phyloP scores from a whole-genome alignment of 1,139 yeast species.

The Taphrina communis region DNA sequence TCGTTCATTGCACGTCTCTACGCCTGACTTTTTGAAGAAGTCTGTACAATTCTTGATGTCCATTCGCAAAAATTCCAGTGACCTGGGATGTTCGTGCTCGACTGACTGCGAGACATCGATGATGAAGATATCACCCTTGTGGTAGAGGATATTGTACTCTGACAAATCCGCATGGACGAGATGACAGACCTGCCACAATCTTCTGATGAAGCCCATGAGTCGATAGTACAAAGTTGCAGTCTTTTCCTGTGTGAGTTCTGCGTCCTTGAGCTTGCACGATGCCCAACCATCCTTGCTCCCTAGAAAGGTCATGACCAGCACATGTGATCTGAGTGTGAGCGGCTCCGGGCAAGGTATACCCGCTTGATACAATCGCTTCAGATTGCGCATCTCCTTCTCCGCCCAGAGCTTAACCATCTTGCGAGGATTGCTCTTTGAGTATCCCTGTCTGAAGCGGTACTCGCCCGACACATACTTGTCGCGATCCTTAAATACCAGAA shows the following conservation, averaged over 20 bases:
- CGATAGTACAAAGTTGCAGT: constrained; percentile 73
- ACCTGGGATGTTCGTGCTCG: constrained; percentile 98
- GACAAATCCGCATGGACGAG: constrained; percentile 96
- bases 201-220: constrained; percentile 81
- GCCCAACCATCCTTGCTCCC: constrained; percentile 68
- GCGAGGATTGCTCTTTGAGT: constrained; percentile 87
- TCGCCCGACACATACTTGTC: constrained; percentile 97
- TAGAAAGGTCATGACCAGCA: constrained; percentile 90
- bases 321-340: constrained; percentile 82
- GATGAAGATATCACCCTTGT: constrained; percentile 76
- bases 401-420: constrained; percentile 99
- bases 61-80: constrained; percentile 92
- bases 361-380: constrained; percentile 74
- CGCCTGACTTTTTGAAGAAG: constrained; percentile 76
- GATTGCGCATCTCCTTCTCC: constrained; percentile 91
- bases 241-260: constrained; percentile 68
- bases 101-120: constrained; percentile 98
- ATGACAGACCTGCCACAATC: constrained; percentile 84
- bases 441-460: constrained; percentile 83
- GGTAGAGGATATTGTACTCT: constrained; percentile 88
- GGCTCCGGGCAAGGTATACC: constrained; percentile 96
- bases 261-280: constrained; percentile 48
- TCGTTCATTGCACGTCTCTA: constrained; percentile 80
- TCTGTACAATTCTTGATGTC: constrained; percentile 95
- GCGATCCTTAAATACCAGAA: constrained; percentile 91